These are phyloP conservation scores for Hippophae rhamnoides DNA, from an alignment of 306 rosid genomes.

Conservation along the genomic window DNA sequence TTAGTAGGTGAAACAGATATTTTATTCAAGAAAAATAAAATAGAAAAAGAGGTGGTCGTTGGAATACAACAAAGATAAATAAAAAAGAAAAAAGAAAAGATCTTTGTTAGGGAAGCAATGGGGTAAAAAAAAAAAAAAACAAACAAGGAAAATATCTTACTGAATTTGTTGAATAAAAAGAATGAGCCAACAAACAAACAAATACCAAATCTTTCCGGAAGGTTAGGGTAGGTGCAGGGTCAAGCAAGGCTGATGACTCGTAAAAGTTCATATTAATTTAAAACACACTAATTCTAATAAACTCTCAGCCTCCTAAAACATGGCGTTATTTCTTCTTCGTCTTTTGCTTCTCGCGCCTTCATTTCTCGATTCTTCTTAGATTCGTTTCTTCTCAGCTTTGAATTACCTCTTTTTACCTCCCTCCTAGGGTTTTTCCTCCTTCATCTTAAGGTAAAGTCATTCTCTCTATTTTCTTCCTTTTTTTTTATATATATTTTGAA, in stretches of 20 bases:
- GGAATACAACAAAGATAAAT: neutral
- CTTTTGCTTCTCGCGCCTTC: constrained; percentile 2
- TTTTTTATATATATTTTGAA: neutral
- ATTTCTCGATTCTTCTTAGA: constrained; percentile 1
- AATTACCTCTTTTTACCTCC: neutral
- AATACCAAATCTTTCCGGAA: constrained; percentile 9
- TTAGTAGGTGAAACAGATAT: too few species aligned
- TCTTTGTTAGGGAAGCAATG: constrained; percentile 10
- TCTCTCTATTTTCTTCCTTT: neutral
- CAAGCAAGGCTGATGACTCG: neutral
- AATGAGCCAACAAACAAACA: neutral
- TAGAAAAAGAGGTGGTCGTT: constrained; percentile 33
- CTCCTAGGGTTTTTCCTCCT: neutral
- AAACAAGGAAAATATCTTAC: too few species aligned
- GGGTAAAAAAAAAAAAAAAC: neutral
- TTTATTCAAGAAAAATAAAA: neutral
- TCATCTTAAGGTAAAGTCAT: neutral
- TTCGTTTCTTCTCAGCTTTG: neutral
- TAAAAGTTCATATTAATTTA: neutral
- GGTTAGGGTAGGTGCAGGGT: constrained; percentile 8
- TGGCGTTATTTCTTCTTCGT: constrained; percentile 4
- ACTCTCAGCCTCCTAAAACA: neutral
- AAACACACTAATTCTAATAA: neutral
- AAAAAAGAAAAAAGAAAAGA: neutral
- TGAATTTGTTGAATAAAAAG: neutral